Conservation (phyloP, 495 filamentous ascomycete genomes). For the Xylaria venustula region DNA sequence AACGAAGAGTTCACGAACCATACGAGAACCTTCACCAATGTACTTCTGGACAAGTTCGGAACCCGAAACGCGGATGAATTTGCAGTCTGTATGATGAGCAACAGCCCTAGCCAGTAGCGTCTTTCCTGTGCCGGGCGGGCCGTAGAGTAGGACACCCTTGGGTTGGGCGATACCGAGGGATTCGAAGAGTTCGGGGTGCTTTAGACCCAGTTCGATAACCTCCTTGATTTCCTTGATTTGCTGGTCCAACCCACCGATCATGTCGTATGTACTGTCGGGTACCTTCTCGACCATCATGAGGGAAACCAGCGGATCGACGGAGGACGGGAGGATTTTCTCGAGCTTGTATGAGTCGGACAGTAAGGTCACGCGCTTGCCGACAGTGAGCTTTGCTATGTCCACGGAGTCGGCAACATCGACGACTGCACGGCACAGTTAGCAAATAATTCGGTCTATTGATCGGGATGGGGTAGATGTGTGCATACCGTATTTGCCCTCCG, state of each 20-base stretch:
- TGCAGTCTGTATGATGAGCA: conserved; percentile 96
- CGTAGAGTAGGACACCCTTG: conserved; percentile 96
- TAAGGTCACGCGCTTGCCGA: conserved; percentile 95
- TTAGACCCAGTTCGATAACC: conserved; percentile 96
- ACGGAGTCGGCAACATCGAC: conserved; percentile 95
- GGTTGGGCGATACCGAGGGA: conserved; percentile 97
- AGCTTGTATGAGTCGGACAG: conserved; percentile 96
- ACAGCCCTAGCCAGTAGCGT: conserved; percentile 93
- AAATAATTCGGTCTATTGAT: background rate
- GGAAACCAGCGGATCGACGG: conserved; percentile 97
- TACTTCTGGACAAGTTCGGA: conserved; percentile 99
- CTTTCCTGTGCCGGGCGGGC: conserved; percentile 95
- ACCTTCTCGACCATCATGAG: conserved; percentile 99
- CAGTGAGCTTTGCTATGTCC: conserved; percentile 91
- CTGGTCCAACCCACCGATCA: conserved; percentile 98
- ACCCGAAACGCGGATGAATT: conserved; percentile 96
- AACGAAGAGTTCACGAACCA: conserved; percentile 98
- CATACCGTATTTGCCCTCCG: conserved; percentile 99
- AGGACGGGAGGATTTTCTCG: conserved; percentile 95
- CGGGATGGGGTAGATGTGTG: background rate
- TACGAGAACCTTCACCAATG: conserved; percentile 95
- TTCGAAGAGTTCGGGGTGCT: conserved; percentile 98
- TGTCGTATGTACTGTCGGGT: conserved; percentile 99
- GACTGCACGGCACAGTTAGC: conserved; percentile 53
- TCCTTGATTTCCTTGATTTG: conserved; percentile 99